Percentiles rank a stretch among this genome's conserved stretches.
Evolutionary conservation across 2,329 filamentous ascomycete genomes (phyloP).

Genomic region (Calonectria hawksworthii): DNA sequence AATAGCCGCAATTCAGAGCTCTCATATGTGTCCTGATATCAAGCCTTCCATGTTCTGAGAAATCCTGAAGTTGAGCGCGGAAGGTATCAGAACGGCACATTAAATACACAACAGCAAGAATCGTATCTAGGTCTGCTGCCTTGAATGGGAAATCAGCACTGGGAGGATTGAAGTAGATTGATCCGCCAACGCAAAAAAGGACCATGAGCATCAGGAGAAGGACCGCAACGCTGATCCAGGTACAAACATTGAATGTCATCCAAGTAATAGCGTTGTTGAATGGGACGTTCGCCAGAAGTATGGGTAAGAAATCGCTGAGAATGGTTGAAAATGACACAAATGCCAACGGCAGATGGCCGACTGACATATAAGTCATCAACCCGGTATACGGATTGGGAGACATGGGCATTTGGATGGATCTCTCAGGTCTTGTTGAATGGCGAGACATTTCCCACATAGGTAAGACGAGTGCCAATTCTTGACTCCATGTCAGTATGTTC

Average conservation of each 20-base stretch:
- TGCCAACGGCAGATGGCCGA: background rate
- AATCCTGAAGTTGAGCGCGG: background rate
- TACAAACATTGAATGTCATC: conserved; percentile 1
- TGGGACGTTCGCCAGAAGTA: conserved; percentile 8
- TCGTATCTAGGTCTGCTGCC: background rate
- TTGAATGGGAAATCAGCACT: background rate
- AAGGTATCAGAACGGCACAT: background rate
- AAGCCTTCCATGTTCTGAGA: background rate
- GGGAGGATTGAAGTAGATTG: background rate
- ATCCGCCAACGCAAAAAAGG: background rate
- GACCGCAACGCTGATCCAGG: background rate
- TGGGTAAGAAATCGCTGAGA: conserved; percentile 10
- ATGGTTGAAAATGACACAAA: background rate
- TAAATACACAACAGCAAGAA: conserved; percentile 5
- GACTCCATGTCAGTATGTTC: background rate
- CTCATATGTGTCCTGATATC: background rate
- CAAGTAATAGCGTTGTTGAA: conserved; percentile 11
- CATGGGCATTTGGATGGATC: background rate
- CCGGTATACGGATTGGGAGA: conserved; percentile 2
- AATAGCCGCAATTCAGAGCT: background rate
- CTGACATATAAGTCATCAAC: background rate
- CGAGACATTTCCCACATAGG: conserved; percentile 11
- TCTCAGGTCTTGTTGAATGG: background rate
- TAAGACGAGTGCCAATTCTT: background rate
- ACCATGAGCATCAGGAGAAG: background rate